A percentile compares a stretch with the other conserved stretches of the same genome.
Evolutionary conservation across 106 monocot species (phyloP).

Genomic region (Xerophyta viscosa): DNA sequence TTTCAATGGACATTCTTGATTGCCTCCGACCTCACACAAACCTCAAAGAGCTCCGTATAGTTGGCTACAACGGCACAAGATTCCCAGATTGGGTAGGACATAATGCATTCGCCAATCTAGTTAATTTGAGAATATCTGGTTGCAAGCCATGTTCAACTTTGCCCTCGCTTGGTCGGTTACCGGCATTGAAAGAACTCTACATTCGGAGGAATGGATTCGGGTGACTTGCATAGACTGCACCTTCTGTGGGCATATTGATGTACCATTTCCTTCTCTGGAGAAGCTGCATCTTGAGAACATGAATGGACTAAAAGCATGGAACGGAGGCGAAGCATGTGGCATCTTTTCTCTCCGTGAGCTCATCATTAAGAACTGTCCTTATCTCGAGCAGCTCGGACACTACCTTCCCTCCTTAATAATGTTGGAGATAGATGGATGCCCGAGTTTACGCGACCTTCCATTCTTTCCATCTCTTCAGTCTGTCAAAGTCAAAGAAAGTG

Average conservation of each 20-base stretch:
- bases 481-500: background rate
- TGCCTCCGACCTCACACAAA: slow-evolving; percentile 12
- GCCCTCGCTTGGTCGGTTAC: slow-evolving; percentile 13
- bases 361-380: background rate
- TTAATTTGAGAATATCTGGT: background rate
- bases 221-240: slow-evolving; percentile 5
- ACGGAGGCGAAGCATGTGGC: background rate
- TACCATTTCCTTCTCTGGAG: slow-evolving; percentile 13
- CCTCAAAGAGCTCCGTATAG: slow-evolving; percentile 10
- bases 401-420: background rate
- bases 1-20: slow-evolving; percentile 11
- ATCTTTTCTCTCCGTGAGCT: background rate
- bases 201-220: slow-evolving; percentile 2
- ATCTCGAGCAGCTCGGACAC: background rate
- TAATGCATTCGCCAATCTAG: slow-evolving; percentile 2
- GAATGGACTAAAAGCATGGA: background rate
- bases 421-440: background rate
- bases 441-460: background rate
- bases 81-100: slow-evolving; percentile 26
- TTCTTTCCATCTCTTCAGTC: background rate
- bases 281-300: slow-evolving; percentile 12
- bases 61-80: slow-evolving; percentile 6
- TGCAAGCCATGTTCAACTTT: slow-evolving; percentile 2
- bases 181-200: slow-evolving; percentile 8
- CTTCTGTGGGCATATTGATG: slow-evolving; percentile 11